phyloP scores from a whole-genome alignment of 768 basidiomycete genomes.

The Scleroderma citrinum region DNA sequence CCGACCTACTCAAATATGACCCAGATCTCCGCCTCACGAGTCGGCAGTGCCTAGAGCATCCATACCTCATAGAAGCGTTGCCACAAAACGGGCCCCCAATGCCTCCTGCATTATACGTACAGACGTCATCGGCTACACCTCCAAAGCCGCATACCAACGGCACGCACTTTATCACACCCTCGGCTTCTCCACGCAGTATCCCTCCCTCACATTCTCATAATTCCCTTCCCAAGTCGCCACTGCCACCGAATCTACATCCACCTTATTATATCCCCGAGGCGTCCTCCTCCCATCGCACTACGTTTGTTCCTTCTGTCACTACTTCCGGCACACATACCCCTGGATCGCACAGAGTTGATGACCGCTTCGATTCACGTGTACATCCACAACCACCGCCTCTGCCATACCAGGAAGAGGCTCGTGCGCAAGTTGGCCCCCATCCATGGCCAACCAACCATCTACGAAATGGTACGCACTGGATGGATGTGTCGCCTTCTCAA shows the following conservation, averaged over 20 bases:
- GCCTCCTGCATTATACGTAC: conserved; percentile 44
- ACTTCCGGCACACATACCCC: conserved; percentile 26
- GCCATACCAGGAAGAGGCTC: conserved; percentile 25
- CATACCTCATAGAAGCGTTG: conserved; percentile 79
- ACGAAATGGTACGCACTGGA: conserved; percentile 34
- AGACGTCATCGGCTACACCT: conserved; percentile 33
- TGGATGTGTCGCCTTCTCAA: conserved; percentile 53
- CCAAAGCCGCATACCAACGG: conserved; percentile 32
- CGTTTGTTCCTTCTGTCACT: conserved; percentile 41
- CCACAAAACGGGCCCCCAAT: conserved; percentile 61
- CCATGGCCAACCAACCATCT: conserved; percentile 25
- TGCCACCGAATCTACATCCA: conserved; percentile 32
- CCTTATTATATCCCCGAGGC: conserved; percentile 42
- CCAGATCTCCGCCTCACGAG: conserved; percentile 84
- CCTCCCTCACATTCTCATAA: conserved; percentile 49
- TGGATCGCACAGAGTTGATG: conserved; percentile 29
- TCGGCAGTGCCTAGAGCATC: conserved; percentile 79
- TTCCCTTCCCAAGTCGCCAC: conserved; percentile 34
- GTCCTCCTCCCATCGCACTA: conserved; percentile 47
- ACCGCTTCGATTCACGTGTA: conserved; percentile 29
- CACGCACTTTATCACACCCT: conserved; percentile 33
- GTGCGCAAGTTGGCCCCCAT: conserved; percentile 14
- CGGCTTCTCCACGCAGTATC: conserved; percentile 37
- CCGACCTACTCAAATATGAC: conserved; percentile 88
- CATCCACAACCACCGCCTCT: conserved; percentile 30